These are phyloP conservation scores for Rhizopogon vulgaris DNA, from an alignment of 768 basidiomycete genomes.

Conservation along the genomic window DNA sequence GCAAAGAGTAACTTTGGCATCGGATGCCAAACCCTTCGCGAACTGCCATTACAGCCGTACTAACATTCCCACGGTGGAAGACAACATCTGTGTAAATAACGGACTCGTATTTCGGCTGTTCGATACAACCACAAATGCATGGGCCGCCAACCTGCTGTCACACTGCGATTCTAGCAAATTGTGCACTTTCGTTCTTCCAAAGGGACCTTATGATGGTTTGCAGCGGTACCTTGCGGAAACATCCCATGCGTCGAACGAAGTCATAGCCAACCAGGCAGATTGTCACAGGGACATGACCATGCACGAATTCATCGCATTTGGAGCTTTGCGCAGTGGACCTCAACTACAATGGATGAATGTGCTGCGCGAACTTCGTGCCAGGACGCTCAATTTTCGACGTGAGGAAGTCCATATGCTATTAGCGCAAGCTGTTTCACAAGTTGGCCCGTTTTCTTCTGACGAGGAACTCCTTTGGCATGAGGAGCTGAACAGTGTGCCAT, in stretches of 20 bases:
- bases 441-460: conserved; percentile 23
- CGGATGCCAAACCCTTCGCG: conserved; percentile 17
- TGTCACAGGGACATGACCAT: conserved; percentile 35
- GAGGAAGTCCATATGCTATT: conserved; percentile 38
- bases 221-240: conserved; percentile 31
- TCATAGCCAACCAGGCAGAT: conserved; percentile 34
- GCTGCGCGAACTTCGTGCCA: conserved; percentile 35
- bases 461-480: conserved; percentile 33
- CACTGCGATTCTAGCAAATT: not conserved
- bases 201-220: conserved; percentile 28
- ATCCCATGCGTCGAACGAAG: conserved; percentile 36
- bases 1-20: conserved; percentile 17
- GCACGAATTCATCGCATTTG: conserved; percentile 43
- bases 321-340: conserved; percentile 37
- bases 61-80: conserved; percentile 10
- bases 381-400: conserved; percentile 31
- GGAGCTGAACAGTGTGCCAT: conserved; percentile 27
- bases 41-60: conserved; percentile 10
- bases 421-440: conserved; percentile 38
- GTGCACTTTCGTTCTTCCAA: conserved; percentile 29
- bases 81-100: conserved; percentile 27
- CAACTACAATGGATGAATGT: conserved; percentile 48
- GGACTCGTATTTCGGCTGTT: conserved; percentile 26
- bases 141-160: conserved; percentile 8
- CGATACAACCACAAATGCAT: conserved; percentile 16